phyloP scores from a whole-genome alignment of 2,329 filamentous ascomycete species.

The Fusarium paranaense region DNA sequence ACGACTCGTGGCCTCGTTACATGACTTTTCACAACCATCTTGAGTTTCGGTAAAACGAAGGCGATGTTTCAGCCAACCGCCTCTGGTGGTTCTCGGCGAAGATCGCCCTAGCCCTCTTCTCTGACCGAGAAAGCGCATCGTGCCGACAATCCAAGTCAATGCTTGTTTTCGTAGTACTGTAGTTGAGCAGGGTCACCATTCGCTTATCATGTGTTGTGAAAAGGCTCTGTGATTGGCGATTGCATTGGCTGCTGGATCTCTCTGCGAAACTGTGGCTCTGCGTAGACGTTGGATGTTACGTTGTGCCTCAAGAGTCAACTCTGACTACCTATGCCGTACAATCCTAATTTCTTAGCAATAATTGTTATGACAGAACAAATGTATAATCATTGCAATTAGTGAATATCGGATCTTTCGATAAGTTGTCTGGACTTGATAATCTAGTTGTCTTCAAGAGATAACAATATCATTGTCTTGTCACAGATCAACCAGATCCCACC shows the following conservation, averaged over 20 bases:
- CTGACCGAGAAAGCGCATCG: slow-evolving; percentile 21
- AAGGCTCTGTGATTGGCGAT: slow-evolving; percentile 14
- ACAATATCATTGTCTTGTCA: not conserved
- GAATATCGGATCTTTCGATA: not conserved
- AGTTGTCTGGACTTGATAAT: not conserved
- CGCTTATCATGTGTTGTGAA: slow-evolving; percentile 13
- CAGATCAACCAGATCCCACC: not conserved
- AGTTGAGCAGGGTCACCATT: not conserved
- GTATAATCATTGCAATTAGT: not conserved
- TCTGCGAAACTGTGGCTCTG: not conserved
- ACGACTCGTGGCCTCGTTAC: not conserved
- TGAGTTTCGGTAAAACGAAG: not conserved
- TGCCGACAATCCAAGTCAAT: not conserved
- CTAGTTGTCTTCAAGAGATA: not conserved
- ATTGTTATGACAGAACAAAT: not conserved
- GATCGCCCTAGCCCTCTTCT: slow-evolving; percentile 15
- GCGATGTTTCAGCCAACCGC: not conserved
- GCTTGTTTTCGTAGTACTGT: not conserved
- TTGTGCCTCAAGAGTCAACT: not conserved
- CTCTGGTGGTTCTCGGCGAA: not conserved
- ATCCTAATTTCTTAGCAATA: not conserved
- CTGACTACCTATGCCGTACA: not conserved
- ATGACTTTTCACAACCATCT: not conserved
- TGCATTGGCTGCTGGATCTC: not conserved
- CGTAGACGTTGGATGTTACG: not conserved